Conservation (phyloP, 108 stramenopile genomes). For the Conticribra guillardii region DNA sequence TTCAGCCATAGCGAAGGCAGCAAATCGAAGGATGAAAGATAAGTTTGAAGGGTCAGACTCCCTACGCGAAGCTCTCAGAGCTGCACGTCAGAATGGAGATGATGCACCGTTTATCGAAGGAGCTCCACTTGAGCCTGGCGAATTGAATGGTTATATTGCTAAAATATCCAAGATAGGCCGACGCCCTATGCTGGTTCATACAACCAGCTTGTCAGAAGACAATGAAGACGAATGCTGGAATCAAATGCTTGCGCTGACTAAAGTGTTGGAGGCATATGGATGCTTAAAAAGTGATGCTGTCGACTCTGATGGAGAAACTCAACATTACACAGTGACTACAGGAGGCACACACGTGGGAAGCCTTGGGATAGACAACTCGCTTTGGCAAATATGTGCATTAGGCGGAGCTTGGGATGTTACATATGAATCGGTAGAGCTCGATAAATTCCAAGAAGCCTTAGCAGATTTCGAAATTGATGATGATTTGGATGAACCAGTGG, state of each 20-base stretch:
- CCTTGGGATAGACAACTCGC: conserved; percentile 79
- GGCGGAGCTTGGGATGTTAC: conserved; percentile 81
- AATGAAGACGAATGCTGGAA: conserved; percentile 69
- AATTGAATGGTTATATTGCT: conserved; percentile 43
- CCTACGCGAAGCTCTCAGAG: conserved; percentile 30
- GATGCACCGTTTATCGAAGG: conserved; percentile 20
- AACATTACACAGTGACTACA: conserved; percentile 52
- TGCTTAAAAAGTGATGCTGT: conserved; percentile 47
- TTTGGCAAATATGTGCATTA: conserved; percentile 75
- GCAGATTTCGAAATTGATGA: conserved; percentile 16
- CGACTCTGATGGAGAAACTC: conserved; percentile 38
- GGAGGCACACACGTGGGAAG: conserved; percentile 79
- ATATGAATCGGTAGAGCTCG: conserved; percentile 61
- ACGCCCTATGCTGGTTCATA: conserved; percentile 25
- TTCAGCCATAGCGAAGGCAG: conserved; percentile 54
- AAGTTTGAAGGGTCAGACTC: conserved; percentile 28
- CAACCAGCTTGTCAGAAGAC: conserved; percentile 41
- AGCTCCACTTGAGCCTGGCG: conserved; percentile 34
- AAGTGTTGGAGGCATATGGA: conserved; percentile 70
- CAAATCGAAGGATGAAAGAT: conserved; percentile 62
- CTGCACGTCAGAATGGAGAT: conserved; percentile 22
- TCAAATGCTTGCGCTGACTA: conserved; percentile 72
- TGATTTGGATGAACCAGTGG: conserved; percentile 12
- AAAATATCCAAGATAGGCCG: conserved; percentile 25
- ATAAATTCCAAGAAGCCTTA: conserved; percentile 50